Conservation (phyloP, 805 yeast species). For the Pachysolen tannophilus region DNA sequence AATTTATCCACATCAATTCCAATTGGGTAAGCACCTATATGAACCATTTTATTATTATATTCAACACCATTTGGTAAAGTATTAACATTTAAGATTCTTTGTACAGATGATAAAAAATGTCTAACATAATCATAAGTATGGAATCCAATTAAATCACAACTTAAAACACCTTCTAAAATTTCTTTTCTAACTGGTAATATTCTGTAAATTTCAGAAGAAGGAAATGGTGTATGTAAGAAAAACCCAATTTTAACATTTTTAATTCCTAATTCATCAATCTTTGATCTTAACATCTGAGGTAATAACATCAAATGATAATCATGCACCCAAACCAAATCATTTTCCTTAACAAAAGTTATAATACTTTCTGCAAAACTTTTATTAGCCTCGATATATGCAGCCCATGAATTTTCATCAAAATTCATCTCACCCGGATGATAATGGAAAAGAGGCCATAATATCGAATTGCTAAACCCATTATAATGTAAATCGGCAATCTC, state of each 20-base stretch:
- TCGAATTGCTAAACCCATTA: slow-evolving; percentile 92
- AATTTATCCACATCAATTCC: slow-evolving; percentile 96
- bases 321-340: slow-evolving; percentile 95
- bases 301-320: slow-evolving; percentile 95
- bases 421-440: slow-evolving; percentile 99
- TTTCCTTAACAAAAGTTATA: slow-evolving; percentile 60
- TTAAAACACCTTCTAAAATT: slow-evolving; percentile 81
- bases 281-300: slow-evolving; percentile 77
- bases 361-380: slow-evolving; percentile 70
- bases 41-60: slow-evolving; percentile 65
- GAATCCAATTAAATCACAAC: slow-evolving; percentile 93
- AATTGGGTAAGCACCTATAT: slow-evolving; percentile 96
- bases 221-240: slow-evolving; percentile 96
- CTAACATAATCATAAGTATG: slow-evolving; percentile 99
- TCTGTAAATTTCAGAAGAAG: slow-evolving; percentile 92
- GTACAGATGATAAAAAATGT: slow-evolving; percentile 86
- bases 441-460: slow-evolving; percentile 96
- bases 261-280: slow-evolving; percentile 36
- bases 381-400: slow-evolving; percentile 93
- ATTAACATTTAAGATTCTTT: slow-evolving; percentile 70
- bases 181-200: slow-evolving; percentile 93
- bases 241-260: slow-evolving; percentile 76
- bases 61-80: slow-evolving; percentile 90
- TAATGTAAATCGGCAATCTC: slow-evolving; percentile 92
- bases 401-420: slow-evolving; percentile 97